phyloP scores from a whole-genome alignment of 495 filamentous ascomycete genomes.

The Parachaetomium inaequale region DNA sequence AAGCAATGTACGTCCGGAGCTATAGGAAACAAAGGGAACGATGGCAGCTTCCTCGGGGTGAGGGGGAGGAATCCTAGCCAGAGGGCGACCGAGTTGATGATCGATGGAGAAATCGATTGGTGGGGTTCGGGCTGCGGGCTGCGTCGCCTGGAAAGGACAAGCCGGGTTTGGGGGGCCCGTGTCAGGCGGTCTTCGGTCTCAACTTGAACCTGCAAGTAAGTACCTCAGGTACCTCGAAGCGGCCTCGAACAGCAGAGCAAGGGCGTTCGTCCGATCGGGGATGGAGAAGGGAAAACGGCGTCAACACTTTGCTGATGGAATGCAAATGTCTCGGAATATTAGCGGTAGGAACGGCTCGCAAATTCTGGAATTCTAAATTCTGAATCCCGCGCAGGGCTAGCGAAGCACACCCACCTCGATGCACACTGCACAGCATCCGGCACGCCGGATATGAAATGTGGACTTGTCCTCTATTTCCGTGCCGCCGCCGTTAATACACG shows the following conservation, averaged over 20 bases:
- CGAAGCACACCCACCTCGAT: neutral
- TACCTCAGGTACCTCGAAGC: neutral
- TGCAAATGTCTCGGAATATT: neutral
- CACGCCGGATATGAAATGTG: neutral
- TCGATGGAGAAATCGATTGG: constrained; percentile 18
- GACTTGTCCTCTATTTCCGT: neutral
- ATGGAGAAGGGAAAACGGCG: neutral
- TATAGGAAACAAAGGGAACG: constrained; percentile 7
- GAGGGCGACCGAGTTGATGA: constrained; percentile 2
- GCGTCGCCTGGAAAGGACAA: neutral
- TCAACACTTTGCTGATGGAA: neutral
- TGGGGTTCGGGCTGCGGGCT: constrained; percentile 7
- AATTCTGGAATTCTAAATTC: neutral
- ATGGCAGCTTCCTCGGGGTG: neutral
- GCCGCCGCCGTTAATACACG: neutral
- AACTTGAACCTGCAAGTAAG: neutral
- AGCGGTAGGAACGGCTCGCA: neutral
- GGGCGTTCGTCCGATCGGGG: neutral
- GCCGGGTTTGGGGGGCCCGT: neutral
- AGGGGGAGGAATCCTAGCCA: neutral
- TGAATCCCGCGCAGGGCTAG: constrained; percentile 1
- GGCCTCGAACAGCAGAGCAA: neutral
- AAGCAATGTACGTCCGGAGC: constrained; percentile 1
- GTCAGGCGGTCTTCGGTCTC: neutral
- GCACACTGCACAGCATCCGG: neutral